A percentile compares a stretch with the other conserved stretches of the same genome.
These are phyloP conservation scores for Aquilaria yunnanensis DNA, from an alignment of 345 rosid species.

Conservation along the genomic window DNA sequence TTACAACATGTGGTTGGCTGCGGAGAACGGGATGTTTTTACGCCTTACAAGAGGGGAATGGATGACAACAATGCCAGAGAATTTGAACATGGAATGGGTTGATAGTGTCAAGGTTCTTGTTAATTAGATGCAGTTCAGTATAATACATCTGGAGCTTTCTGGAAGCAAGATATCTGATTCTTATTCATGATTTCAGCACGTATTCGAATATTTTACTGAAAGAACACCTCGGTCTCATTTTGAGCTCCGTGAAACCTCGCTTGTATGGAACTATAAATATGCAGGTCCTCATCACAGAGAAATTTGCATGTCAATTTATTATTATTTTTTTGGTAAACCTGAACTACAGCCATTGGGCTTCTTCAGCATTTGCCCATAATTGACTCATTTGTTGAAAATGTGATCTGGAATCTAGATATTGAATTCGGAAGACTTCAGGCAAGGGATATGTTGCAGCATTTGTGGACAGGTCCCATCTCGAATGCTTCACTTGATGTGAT, in stretches of 20 bases:
- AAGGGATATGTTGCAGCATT: conserved; percentile 56
- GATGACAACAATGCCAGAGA: conserved; percentile 67
- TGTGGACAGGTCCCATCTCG: conserved; percentile 60
- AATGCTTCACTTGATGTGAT: conserved; percentile 53
- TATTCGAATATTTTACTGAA: conserved; percentile 54
- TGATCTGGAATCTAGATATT: conserved; percentile 23
- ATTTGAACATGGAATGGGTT: conserved; percentile 54
- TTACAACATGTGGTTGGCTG: conserved; percentile 55
- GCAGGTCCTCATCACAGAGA: conserved; percentile 31
- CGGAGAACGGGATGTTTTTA: conserved; percentile 58
- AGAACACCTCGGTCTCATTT: conserved; percentile 57
- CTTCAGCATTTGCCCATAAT: neutral
- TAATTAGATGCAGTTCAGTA: conserved; percentile 6
- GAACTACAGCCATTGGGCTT: conserved; percentile 2
- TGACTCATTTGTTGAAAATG: neutral
- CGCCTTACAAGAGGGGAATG: conserved; percentile 39
- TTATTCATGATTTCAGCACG: conserved; percentile 41
- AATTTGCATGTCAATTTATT: neutral
- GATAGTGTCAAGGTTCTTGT: conserved; percentile 47
- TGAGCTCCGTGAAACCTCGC: conserved; percentile 54
- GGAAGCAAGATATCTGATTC: conserved; percentile 16
- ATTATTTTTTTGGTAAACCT: neutral
- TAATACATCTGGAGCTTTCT: conserved; percentile 8
- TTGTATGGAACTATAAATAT: conserved; percentile 58
- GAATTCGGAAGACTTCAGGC: conserved; percentile 59